A percentile compares a stretch with the other conserved stretches of the same genome.
Evolutionary conservation across 2,329 filamentous ascomycete species (phyloP).

Genomic region (Metarhizium guizhouense): DNA sequence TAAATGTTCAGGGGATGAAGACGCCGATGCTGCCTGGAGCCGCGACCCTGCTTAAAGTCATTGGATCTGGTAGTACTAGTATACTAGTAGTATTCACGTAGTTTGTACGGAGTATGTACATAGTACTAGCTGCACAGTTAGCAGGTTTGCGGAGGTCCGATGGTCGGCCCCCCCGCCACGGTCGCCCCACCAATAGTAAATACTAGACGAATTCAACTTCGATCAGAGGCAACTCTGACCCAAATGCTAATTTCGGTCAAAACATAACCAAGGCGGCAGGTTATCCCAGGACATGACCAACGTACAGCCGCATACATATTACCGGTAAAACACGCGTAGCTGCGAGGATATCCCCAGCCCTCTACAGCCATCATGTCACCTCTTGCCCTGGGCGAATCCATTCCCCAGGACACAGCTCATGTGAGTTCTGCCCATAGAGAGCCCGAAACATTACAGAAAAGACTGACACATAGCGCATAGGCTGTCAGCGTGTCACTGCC

Average conservation of each 20-base stretch:
- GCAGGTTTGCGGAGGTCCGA: not conserved
- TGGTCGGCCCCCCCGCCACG: constrained; percentile 1
- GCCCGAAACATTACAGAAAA: not conserved
- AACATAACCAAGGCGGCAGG: not conserved
- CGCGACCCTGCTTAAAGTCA: too few species aligned
- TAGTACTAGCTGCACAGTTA: too few species aligned
- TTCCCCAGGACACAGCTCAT: constrained; percentile 71
- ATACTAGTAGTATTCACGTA: too few species aligned
- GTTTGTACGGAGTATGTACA: too few species aligned
- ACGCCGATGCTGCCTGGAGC: too few species aligned
- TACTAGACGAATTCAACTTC: not conserved
- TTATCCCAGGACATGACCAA: not conserved
- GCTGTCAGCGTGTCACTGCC: constrained; percentile 94
- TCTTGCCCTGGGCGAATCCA: constrained; percentile 56
- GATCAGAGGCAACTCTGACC: not conserved
- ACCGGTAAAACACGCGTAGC: not conserved
- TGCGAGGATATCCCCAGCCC: not conserved
- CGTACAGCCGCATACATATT: not conserved
- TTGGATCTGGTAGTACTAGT: too few species aligned
- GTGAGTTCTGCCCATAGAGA: constrained; percentile 36
- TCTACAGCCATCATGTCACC: constrained; percentile 29
- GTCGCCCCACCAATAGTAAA: not conserved
- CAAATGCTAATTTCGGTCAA: not conserved
- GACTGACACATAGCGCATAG: constrained; percentile 33
- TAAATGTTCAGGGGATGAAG: too few species aligned